Percentiles rank a stretch among this genome's conserved stretches.
Conservation (phyloP, 805 yeast genomes). For the Metschnikowia anglica region DNA sequence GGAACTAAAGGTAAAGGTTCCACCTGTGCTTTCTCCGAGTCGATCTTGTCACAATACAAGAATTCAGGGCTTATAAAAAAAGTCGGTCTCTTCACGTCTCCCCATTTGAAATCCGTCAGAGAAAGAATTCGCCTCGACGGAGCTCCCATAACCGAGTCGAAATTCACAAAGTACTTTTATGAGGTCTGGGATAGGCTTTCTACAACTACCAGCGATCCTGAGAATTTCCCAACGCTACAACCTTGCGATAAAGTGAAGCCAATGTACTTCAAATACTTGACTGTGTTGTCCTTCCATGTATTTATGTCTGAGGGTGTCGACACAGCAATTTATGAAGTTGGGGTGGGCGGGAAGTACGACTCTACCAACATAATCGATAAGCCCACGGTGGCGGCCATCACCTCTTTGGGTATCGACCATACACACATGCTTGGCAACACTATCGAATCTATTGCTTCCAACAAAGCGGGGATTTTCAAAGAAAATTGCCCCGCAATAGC, state of each 20-base stretch:
- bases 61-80: conserved; percentile 43
- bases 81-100: conserved; percentile 93
- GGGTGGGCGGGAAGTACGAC: conserved; percentile 97
- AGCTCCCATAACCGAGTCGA: conserved; percentile 69
- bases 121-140: conserved; percentile 91
- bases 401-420: conserved; percentile 90
- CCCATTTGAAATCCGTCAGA: conserved; percentile 89
- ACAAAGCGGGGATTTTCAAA: conserved; percentile 92
- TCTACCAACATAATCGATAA: conserved; percentile 84
- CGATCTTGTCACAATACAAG: conserved; percentile 68
- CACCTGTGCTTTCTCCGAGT: conserved; percentile 89
- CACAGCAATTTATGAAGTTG: conserved; percentile 94
- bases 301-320: conserved; percentile 87
- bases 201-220: conserved; percentile 51
- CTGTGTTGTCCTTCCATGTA: conserved; percentile 86
- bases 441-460: conserved; percentile 89
- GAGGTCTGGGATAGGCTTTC: conserved; percentile 89
- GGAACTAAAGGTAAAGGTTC: conserved; percentile 99
- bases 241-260: conserved; percentile 78
- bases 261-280: conserved; percentile 87
- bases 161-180: conserved; percentile 86
- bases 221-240: conserved; percentile 59
- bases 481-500: conserved; percentile 64
- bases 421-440: conserved; percentile 83
- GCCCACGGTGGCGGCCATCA: conserved; percentile 84